These are phyloP conservation scores for Alternaria novae-zelandiae DNA, from an alignment of 2,329 filamentous ascomycete genomes.

Conservation along the genomic window DNA sequence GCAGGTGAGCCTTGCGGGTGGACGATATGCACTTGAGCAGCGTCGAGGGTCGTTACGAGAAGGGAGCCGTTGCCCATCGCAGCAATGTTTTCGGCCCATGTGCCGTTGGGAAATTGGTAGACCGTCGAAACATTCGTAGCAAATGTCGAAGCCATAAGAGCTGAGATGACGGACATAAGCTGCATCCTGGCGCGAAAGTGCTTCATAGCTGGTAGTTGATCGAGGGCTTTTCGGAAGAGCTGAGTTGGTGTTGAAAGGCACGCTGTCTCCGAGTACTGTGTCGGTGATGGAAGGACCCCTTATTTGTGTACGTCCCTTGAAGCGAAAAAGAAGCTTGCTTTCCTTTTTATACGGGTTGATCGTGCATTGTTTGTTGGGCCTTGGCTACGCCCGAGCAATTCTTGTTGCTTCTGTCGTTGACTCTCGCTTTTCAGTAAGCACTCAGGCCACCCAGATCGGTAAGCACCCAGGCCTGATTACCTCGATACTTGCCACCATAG, in stretches of 20 bases:
- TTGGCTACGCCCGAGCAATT: neutral
- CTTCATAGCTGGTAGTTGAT: neutral
- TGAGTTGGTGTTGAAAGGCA: neutral
- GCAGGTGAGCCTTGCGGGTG: constrained; percentile 32
- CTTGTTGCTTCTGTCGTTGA: neutral
- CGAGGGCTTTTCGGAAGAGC: neutral
- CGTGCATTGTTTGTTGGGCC: neutral
- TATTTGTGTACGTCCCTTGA: neutral
- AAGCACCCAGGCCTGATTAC: neutral
- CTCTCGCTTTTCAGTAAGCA: neutral
- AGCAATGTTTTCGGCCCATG: constrained; percentile 49
- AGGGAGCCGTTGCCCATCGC: constrained; percentile 47
- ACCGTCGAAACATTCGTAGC: constrained; percentile 16
- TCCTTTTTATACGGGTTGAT: neutral
- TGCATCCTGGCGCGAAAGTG: constrained; percentile 1
- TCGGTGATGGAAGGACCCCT: neutral
- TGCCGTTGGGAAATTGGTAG: constrained; percentile 33
- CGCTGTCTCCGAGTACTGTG: neutral
- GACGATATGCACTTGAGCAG: constrained; percentile 44
- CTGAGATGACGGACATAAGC: neutral
- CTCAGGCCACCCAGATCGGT: neutral
- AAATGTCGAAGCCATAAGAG: neutral
- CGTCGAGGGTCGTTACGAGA: constrained; percentile 42
- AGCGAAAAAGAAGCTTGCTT: neutral
- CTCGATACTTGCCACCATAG: neutral